A percentile compares a stretch with the other conserved stretches of the same genome.
phyloP scores from a whole-genome alignment of 192 early-diverging fungal genomes.

The Phycomyces nitens region DNA sequence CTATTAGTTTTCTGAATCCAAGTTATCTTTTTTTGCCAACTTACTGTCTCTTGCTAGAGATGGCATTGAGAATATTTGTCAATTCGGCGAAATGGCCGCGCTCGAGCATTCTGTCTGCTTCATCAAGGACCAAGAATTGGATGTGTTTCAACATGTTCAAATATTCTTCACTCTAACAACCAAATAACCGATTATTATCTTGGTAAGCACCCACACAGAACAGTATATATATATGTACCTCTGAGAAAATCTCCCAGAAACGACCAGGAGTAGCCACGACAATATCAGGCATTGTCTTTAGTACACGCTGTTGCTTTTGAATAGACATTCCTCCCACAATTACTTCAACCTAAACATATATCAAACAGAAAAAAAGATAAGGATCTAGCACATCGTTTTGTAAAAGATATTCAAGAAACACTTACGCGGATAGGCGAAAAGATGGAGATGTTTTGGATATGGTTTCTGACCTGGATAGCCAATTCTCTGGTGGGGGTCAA shows the following conservation, averaged over 20 bases:
- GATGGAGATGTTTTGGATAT: conserved; percentile 56
- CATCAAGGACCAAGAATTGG: conserved; percentile 75
- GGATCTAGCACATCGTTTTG: too few species aligned
- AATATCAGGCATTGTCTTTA: conserved; percentile 63
- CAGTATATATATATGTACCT: conserved; percentile 11
- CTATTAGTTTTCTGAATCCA: too few species aligned
- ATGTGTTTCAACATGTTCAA: conserved; percentile 54
- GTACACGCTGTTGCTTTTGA: conserved; percentile 82
- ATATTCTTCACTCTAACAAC: conserved; percentile 51
- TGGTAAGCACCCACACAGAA: too few species aligned
- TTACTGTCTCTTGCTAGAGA: conserved; percentile 44
- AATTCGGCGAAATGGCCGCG: conserved; percentile 76
- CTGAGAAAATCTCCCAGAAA: conserved; percentile 61
- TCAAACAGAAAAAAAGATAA: neutral
- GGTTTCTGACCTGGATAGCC: conserved; percentile 90
- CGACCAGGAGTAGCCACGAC: conserved; percentile 83
- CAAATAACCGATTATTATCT: too few species aligned
- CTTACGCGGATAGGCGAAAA: conserved; percentile 31
- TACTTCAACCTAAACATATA: conserved; percentile 57
- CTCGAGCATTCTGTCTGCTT: conserved; percentile 84
- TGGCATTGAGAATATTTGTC: conserved; percentile 52
- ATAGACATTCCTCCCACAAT: conserved; percentile 94
- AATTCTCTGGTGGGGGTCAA: conserved; percentile 93
- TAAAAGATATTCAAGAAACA: neutral
- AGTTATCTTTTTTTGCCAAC: neutral